Evolutionary conservation across 2,329 filamentous ascomycete species (phyloP), one percentile per base, ranked within the genome.

Genomic region (Pseudogymnoascus sp.): DNA sequence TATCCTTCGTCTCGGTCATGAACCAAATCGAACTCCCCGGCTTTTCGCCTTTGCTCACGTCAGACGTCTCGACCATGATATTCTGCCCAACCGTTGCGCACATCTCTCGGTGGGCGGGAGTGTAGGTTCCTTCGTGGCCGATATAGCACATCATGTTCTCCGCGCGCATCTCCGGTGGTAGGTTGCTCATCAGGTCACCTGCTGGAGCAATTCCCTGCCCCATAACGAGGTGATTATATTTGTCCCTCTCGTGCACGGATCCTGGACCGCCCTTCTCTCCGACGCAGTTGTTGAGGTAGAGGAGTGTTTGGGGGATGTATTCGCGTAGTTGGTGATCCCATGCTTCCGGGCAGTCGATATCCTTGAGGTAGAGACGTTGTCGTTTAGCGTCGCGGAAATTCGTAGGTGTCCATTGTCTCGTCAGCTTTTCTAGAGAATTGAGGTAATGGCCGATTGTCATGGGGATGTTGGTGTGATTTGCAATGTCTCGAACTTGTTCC

Each of bases 131-230:
- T 77, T 99, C 94, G 70, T 97, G 93, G 0, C 94, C 94, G 69
- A 97, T 88, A 71, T 99, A 99, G 74, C 93, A 97, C 94, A 97
- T 97, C 69, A 99, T 80, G 67, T 99, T 99, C 72, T 96, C 87
- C 0, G 94, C 94, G 59, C 92, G 88, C 91, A 97, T 97, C 44
- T 88, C 84, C 47, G 82, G 78, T 0, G 92, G 91, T 4, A 99
- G 81, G 69, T 89, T 92, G 73, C 92, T 96, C 94, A 99, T 99
- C 35, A 99, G 77, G 72, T 99, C 94, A 5, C 93, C 93, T 1
- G 92, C 88, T 53, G 86, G 84, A 2, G 88, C 89, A 40, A 69
- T 68, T 47, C 73, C 72, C 66, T 78, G 72, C 44, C 78, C 75
- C 59, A 78, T 80, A 53, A 67, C 64, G 67, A 76, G 78, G 33